phyloP scores from a whole-genome alignment of 768 basidiomycete species.

The Daedaleopsis sinensis region DNA sequence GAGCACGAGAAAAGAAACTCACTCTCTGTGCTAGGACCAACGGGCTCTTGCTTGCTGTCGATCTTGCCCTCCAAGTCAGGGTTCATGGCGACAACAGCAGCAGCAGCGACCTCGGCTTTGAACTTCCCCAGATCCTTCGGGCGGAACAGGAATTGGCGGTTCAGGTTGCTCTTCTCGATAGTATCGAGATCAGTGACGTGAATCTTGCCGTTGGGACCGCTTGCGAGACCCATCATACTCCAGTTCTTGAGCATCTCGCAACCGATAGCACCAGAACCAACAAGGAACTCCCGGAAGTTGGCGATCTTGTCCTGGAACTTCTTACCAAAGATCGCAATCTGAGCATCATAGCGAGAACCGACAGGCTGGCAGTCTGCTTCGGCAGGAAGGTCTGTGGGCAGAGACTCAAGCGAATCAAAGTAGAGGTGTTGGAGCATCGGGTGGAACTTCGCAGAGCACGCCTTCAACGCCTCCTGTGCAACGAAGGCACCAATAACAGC shows the following conservation, averaged over 20 bases:
- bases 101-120: constrained; percentile 93
- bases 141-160: constrained; percentile 97
- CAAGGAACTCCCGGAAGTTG: constrained; percentile 91
- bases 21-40: constrained; percentile 94
- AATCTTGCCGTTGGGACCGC: constrained; percentile 76
- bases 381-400: constrained; percentile 73
- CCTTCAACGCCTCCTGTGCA: constrained; percentile 97
- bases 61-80: constrained; percentile 87
- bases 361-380: constrained; percentile 84
- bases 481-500: constrained; percentile 98
- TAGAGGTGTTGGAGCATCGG: constrained; percentile 95
- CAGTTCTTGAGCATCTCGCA: constrained; percentile 99
- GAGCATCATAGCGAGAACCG: constrained; percentile 88
- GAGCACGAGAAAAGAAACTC: constrained; percentile 33
- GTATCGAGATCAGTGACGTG: constrained; percentile 98
- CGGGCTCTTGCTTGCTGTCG: constrained; percentile 86
- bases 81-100: constrained; percentile 95
- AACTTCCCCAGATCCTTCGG: constrained; percentile 96
- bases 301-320: constrained; percentile 90
- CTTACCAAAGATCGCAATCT: constrained; percentile 95
- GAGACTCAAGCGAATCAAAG: constrained; percentile 95
- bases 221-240: constrained; percentile 96
- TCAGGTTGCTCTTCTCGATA: constrained; percentile 98
- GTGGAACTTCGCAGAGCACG: constrained; percentile 96
- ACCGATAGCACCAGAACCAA: constrained; percentile 98